phyloP scores from a whole-genome alignment of 805 yeast species.

The Suhomyces pyralidae region DNA sequence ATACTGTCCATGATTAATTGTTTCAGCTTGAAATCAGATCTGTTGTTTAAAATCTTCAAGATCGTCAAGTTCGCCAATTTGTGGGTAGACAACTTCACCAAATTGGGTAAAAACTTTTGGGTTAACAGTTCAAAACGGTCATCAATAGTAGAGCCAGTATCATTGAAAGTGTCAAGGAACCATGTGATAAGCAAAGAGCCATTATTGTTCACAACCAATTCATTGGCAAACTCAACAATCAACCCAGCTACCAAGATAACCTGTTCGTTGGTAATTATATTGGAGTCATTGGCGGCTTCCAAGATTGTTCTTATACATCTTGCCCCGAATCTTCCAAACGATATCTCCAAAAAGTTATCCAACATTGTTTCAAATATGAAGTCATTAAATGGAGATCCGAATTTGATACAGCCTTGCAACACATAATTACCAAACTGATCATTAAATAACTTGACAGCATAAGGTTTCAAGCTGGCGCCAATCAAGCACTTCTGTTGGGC shows the following conservation, averaged over 20 bases:
- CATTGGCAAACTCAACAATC: conserved; percentile 74
- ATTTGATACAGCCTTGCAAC: conserved; percentile 88
- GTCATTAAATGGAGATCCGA: conserved; percentile 84
- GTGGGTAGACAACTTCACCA: conserved; percentile 67
- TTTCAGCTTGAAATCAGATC: conserved; percentile 63
- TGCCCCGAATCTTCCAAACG: conserved; percentile 90
- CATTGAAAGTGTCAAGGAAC: conserved; percentile 75
- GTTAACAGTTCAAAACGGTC: conserved; percentile 66
- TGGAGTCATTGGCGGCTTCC: conserved; percentile 63
- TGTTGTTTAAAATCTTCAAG: conserved; percentile 68
- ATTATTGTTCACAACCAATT: conserved; percentile 76
- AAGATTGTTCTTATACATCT: conserved; percentile 91
- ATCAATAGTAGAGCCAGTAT: conserved; percentile 28
- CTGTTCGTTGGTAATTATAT: conserved; percentile 52
- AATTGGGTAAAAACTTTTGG: conserved; percentile 56
- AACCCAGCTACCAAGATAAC: conserved; percentile 69
- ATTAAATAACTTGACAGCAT: conserved; percentile 78
- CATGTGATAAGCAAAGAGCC: conserved; percentile 90
- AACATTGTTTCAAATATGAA: conserved; percentile 83
- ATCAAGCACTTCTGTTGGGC: conserved; percentile 54
- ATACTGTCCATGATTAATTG: conserved; percentile 60
- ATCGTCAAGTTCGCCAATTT: conserved; percentile 83
- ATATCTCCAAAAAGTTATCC: conserved; percentile 73
- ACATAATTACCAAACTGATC: conserved; percentile 98
- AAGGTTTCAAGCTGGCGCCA: conserved; percentile 69